Evolutionary conservation across 306 rosid species (phyloP).

Genomic region (Canavalia gladiata): DNA sequence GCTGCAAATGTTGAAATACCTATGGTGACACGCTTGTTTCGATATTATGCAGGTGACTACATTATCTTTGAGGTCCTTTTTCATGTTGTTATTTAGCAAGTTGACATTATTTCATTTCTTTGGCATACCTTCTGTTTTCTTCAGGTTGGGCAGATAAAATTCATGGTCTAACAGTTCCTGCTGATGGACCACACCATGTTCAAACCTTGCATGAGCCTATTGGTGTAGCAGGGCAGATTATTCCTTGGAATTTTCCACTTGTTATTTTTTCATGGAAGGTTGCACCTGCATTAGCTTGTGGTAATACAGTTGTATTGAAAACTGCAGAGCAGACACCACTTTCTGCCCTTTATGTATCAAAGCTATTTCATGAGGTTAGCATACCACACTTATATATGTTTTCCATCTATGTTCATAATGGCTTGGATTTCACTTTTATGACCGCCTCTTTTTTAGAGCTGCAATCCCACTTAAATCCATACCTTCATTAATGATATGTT

Average conservation of each 20-base stretch:
- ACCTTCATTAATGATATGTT: background rate
- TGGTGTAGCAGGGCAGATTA: conserved; percentile 84
- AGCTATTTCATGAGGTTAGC: conserved; percentile 71
- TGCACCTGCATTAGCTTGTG: conserved; percentile 85
- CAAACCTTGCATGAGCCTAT: conserved; percentile 89
- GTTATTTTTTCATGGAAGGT: conserved; percentile 82
- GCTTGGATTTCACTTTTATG: background rate
- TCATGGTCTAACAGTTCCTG: conserved; percentile 79
- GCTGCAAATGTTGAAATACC: conserved; percentile 72
- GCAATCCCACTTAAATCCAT: background rate
- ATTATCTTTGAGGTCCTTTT: conserved; percentile 17
- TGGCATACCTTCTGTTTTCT: conserved; percentile 5
- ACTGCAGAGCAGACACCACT: conserved; percentile 88
- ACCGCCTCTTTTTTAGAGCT: background rate
- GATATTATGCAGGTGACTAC: conserved; percentile 75
- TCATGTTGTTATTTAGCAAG: conserved; percentile 12
- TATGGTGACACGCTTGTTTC: conserved; percentile 67
- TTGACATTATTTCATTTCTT: conserved; percentile 11
- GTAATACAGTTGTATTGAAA: conserved; percentile 78
- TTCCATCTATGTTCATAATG: background rate
- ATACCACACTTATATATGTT: background rate
- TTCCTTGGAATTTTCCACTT: conserved; percentile 93
- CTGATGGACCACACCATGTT: conserved; percentile 76
- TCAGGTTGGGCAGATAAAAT: conserved; percentile 92
- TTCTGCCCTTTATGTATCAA: conserved; percentile 72